Percentiles rank a stretch among this genome's conserved stretches.
phyloP scores from a whole-genome alignment of 2,329 filamentous ascomycete genomes.

The Boeremia lycopersici region DNA sequence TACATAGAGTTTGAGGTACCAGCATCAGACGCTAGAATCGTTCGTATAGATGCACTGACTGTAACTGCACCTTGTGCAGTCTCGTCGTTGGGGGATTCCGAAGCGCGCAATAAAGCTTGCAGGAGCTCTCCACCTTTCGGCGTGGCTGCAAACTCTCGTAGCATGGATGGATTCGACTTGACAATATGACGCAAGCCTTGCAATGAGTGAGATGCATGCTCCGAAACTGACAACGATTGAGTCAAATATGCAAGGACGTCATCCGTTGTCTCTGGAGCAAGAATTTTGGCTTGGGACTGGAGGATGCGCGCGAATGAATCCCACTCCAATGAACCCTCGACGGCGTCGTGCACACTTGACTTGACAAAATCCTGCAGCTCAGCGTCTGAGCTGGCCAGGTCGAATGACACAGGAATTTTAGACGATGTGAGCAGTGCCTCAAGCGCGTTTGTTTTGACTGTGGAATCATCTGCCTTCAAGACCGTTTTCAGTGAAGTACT shows the following conservation, averaged over 20 bases:
- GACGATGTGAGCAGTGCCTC: conserved; percentile 44
- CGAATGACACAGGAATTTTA: conserved; percentile 43
- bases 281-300: conserved; percentile 38
- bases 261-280: conserved; percentile 47
- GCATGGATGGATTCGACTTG: conserved; percentile 47
- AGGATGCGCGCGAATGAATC: conserved; percentile 45
- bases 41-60: conserved; percentile 47
- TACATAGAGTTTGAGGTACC: conserved; percentile 55
- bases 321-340: conserved; percentile 44
- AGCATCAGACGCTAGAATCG: conserved; percentile 44
- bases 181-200: conserved; percentile 55
- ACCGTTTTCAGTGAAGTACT: conserved; percentile 36
- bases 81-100: conserved; percentile 60
- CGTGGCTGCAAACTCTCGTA: conserved; percentile 53
- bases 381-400: conserved; percentile 42
- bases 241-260: conserved; percentile 48
- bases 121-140: conserved; percentile 57
- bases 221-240: conserved; percentile 45
- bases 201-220: conserved; percentile 45
- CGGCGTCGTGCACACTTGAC: conserved; percentile 35
- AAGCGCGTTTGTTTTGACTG: conserved; percentile 35
- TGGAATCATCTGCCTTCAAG: conserved; percentile 35
- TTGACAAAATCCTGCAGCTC: conserved; percentile 47
- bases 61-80: conserved; percentile 52
- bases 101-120: conserved; percentile 58